Evolutionary conservation across 257 asterid genomes (phyloP).

Genomic region (Fraxinus quadrangulata): DNA sequence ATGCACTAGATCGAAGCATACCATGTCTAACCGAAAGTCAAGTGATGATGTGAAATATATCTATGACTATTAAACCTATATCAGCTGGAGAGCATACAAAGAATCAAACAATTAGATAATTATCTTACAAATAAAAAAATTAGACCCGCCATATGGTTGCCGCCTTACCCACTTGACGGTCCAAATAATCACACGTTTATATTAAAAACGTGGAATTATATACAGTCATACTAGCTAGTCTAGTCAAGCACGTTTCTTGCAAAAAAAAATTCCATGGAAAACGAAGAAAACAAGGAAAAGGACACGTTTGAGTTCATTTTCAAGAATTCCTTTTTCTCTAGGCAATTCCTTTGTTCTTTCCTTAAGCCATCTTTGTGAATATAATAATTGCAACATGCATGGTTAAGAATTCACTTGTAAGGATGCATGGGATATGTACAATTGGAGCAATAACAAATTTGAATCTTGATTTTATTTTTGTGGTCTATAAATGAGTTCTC

Average conservation of each 20-base stretch:
- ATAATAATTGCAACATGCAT: neutral
- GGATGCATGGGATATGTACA: neutral
- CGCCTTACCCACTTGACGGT: slow-evolving; percentile 36
- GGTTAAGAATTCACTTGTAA: neutral
- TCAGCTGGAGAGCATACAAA: too few species aligned
- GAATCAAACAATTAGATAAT: neutral
- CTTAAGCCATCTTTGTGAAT: slow-evolving; percentile 16
- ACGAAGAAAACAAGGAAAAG: slow-evolving; percentile 27
- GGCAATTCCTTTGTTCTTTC: slow-evolving; percentile 39
- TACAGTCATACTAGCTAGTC: slow-evolving; percentile 4
- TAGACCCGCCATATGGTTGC: slow-evolving; percentile 2
- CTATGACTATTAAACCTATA: neutral
- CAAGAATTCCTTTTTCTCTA: slow-evolving; percentile 34
- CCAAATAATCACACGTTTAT: slow-evolving; percentile 42
- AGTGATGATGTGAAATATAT: neutral
- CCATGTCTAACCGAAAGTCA: neutral
- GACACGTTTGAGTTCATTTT: slow-evolving; percentile 26
- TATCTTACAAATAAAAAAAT: neutral
- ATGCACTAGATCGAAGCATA: too few species aligned
- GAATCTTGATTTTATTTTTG: neutral
- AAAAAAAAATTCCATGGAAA: slow-evolving; percentile 28
- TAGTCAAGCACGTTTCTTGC: slow-evolving; percentile 47
- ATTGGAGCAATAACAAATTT: neutral
- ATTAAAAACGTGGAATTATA: neutral
- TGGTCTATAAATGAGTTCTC: neutral